A percentile compares a stretch with the other conserved stretches of the same genome.
phyloP scores from a whole-genome alignment of 495 filamentous ascomycete species.

The Chaetomium cochliodes region DNA sequence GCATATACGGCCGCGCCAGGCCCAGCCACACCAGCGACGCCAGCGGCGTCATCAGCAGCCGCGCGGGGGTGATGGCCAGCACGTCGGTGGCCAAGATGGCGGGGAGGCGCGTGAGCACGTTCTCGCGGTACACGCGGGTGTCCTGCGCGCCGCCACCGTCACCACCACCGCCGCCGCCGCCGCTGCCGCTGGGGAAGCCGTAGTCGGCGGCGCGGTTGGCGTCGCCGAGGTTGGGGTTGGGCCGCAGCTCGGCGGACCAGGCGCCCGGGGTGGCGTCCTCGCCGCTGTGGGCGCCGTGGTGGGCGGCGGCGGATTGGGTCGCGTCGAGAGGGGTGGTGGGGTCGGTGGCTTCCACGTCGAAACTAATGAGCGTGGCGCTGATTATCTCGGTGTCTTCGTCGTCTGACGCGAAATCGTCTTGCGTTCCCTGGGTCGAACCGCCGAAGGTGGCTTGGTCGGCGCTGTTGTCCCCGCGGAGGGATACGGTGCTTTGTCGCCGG shows the following conservation, averaged over 20 bases:
- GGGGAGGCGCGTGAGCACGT: conserved; percentile 39
- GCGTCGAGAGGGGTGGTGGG: conserved; percentile 26
- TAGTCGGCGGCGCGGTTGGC: neutral
- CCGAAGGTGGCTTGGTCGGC: neutral
- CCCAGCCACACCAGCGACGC: conserved; percentile 32
- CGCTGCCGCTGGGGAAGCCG: neutral
- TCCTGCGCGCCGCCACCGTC: neutral
- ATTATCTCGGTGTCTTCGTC: conserved; percentile 52
- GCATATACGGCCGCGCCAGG: conserved; percentile 34
- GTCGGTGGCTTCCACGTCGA: conserved; percentile 55
- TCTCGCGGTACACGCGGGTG: conserved; percentile 37
- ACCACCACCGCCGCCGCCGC: neutral
- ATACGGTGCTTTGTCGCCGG: conserved; percentile 35
- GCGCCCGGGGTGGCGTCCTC: conserved; percentile 38
- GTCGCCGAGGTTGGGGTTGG: conserved; percentile 42
- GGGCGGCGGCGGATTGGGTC: neutral
- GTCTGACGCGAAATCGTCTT: conserved; percentile 44
- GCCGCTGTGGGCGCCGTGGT: neutral
- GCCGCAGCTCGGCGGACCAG: conserved; percentile 57
- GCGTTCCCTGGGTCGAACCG: neutral
- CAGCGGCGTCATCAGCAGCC: conserved; percentile 37
- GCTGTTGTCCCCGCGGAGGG: conserved; percentile 18
- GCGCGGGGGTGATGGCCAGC: conserved; percentile 34
- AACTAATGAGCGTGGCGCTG: conserved; percentile 55
- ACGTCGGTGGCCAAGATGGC: conserved; percentile 40